Evolutionary conservation across 2,329 filamentous ascomycete genomes (phyloP), one percentile per base, ranked within the genome.

Genomic region (Orbilia ellipsospora): DNA sequence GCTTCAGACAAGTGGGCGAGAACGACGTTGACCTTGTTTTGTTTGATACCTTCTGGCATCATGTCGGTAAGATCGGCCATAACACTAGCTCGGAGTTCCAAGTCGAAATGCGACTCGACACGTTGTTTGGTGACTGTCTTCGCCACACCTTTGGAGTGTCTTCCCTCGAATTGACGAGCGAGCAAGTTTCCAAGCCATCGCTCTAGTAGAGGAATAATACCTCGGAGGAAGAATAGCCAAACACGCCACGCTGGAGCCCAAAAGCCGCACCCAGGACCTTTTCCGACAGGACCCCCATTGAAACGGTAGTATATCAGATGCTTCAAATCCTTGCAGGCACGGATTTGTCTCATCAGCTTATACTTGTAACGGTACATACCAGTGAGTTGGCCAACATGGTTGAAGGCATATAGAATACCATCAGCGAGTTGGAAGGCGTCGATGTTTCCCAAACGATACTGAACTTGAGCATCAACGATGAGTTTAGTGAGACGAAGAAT

Each of bases 301-400:
- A 99, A 99, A 59, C 94, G 92, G 83, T 98, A 98, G 85, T 99
- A 99, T 78, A 99, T 98, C 77, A 99, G 85, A 87, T 99, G 95
- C 88, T 99, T 99, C 81, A 99, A 83, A 84, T 99, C 95, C 84
- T 99, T 99, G 86, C 95, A 99, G 0, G 95, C 96, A 80, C 95
- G 92, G 80, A 99, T 99, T 83, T 99, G 95, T 82, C 99, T 95
- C 95, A 99, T 99, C 68, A 99, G 87, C 86, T 99, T 99, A 86
- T 99, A 99, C 86, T 99, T 99, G 88, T 99, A 99, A 76, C 95
- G 91, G 84, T 99, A 99, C 95, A 99, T 99, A 82, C 95, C 95
- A 15, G 95, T 99, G 77, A 99, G 86, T 83, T 99, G 96, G 77
- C 95, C 95, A 69, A 99, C 95, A 80, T 99, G 95, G 84, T 99